Base-by-base conservation (phyloP, 306 rosid genomes). In the Vicia villosa region DNA sequence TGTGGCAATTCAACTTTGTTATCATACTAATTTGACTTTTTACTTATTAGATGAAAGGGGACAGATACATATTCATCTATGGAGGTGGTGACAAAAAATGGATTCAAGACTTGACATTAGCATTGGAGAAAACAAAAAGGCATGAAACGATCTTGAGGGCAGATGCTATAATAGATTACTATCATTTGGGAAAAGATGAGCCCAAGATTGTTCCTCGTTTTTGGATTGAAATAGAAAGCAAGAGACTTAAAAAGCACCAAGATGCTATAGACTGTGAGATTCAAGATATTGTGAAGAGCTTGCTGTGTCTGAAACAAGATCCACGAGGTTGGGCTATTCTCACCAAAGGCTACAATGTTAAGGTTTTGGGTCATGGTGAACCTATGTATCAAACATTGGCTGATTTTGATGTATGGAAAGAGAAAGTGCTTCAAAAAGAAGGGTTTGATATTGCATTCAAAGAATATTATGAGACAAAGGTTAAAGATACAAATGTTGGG, bases 191-290 rank as follows among this genome's bases (percentile, higher is more conserved):
- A 19, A 78, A 57, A 43, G 56, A 65, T 2, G 74, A 78, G 0
- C 57, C 77, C 0, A 72, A 40, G 19, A 15, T 57, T 13, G 55
- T 72, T 47, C 82, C 69, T 36, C 82, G 82, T 56, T 78, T 78
- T 45, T 78, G 82, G 82, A 78, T 78, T 20, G 82, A 72, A 65
- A 57, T 78, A 36, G 82, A 78, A 19, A 78, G 77, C 57, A 78
- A 78, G 77, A 65, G 30, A 14, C 82, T 71, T 13, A 78, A 72
- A 54, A 78, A 78, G 54, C 82, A 78, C 51, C 59, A 78, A 17
- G 74, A 65, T 28, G 24, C 5, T 0, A 0, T 57, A 30, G 82
- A 78, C 63, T 72, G 77, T 58, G 68, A 78, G 69, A 38, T 71
- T 49, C 82, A 77, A 65, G 66, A 37, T 1, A 71, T 63, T 1